Percentiles rank a stretch among this genome's conserved stretches.
These are phyloP conservation scores for Annona squamosa DNA, from an alignment of 164 flowering plant species.

Conservation along the genomic window DNA sequence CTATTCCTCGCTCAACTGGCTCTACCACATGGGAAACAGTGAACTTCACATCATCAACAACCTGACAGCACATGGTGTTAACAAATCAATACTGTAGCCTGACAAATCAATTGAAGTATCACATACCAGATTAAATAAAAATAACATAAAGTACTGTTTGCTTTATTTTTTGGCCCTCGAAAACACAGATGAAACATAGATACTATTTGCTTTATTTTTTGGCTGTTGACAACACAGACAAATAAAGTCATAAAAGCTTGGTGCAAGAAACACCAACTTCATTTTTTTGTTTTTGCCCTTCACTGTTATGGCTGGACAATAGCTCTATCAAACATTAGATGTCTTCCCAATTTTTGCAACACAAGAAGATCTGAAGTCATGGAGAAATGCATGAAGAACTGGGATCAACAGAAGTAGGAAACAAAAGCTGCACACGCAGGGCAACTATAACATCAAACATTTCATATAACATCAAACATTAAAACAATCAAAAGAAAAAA, in stretches of 20 bases:
- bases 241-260: too few relatives aligned
- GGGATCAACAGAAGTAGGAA: too few relatives aligned
- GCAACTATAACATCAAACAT: too few relatives aligned
- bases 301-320: not conserved
- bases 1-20: conserved; percentile 91
- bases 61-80: conserved; percentile 28
- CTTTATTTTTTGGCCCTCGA: too few relatives aligned
- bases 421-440: not conserved
- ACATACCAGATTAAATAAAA: not conserved
- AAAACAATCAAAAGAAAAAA: not conserved
- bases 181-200: too few relatives aligned
- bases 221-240: too few relatives aligned
- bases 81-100: not conserved
- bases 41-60: conserved; percentile 92
- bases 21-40: conserved; percentile 96
- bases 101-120: not conserved
- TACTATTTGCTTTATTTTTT: too few relatives aligned
- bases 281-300: not conserved
- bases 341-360: not conserved
- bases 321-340: not conserved
- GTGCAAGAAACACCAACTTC: too few relatives aligned
- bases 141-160: too few relatives aligned
- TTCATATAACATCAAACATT: not conserved
- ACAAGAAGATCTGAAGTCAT: too few relatives aligned
- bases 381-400: too few relatives aligned